Base-by-base conservation (phyloP, 495 filamentous ascomycete genomes). In the Xylaria nigripes region DNA sequence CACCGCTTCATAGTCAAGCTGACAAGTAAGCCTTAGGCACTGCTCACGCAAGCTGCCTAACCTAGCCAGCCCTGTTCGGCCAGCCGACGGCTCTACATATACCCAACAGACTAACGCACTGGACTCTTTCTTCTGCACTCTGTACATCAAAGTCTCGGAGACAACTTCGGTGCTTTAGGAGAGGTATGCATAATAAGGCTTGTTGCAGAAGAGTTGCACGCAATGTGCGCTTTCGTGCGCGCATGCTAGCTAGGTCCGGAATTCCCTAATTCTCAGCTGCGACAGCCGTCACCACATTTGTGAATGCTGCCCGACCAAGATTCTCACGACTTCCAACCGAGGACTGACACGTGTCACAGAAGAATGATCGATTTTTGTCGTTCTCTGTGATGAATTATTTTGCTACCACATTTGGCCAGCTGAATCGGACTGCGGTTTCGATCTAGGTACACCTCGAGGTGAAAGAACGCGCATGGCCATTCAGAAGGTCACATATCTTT, bases 151-250 rank as follows among this genome's bases (percentile, higher is more conserved):
- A 1, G 15, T 23, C 12, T 50, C 46, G 27, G 38, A 25, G 25
- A 38, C 40, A 55, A 36, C 53, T 15, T 55, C 40, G 53, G 46
- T 13, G 8, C 16, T 24, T 42, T 54, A 23, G 32, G 18, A 48
- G 27, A 19, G 42, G 12, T 36, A 19, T 41, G 30, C 23, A 40
- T 40, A 9, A 13, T 30, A 42, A 32, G 44, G 23, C 36, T 29
- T 47, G 44, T 42, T 48, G 24, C 51, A 42, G 43, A n/a, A 41
- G 42, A 40, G 32, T 21, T 23, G 43, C 32, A 54, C 44, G 22
- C 29, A 15, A 21, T 29, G 32, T 38, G 32, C n/a, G n/a, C 43
- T 46, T 22, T 40, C 30, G 50, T 38, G 24, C 42, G 23, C 30
- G 23, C 19, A 34, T 24, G 13, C 27, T 8, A 52, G 29, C 50